Percentiles rank a stretch among this genome's conserved stretches.
phyloP scores from a whole-genome alignment of 2,329 filamentous ascomycete genomes.

The Colletotrichum limetticola region DNA sequence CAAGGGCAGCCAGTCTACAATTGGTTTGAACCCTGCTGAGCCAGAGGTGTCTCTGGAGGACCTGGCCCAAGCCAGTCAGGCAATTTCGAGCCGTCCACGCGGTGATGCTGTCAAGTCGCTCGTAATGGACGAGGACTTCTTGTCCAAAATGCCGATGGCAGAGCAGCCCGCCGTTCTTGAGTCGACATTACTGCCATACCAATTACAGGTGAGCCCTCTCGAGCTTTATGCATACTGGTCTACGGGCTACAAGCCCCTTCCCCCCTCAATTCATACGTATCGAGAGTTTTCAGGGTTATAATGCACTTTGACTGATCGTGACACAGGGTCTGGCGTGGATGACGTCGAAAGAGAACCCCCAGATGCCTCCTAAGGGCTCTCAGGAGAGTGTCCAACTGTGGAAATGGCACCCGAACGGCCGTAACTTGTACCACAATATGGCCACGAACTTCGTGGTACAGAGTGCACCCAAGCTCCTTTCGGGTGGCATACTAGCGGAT shows the following conservation, averaged over 20 bases:
- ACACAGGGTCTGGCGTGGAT: slow-evolving; percentile 83
- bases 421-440: slow-evolving; percentile 68
- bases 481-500: slow-evolving; percentile 87
- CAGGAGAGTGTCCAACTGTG: slow-evolving; percentile 79
- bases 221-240: not conserved
- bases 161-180: slow-evolving; percentile 72
- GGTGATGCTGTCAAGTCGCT: slow-evolving; percentile 75
- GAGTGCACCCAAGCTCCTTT: slow-evolving; percentile 71
- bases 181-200: slow-evolving; percentile 81
- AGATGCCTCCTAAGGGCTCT: slow-evolving; percentile 68
- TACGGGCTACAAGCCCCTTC: not conserved
- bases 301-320: not conserved
- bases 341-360: slow-evolving; percentile 77
- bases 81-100: slow-evolving; percentile 73
- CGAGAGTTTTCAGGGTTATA: not conserved
- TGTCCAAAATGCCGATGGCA: slow-evolving; percentile 79
- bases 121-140: slow-evolving; percentile 75
- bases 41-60: slow-evolving; percentile 66
- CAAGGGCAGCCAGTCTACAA: slow-evolving; percentile 50
- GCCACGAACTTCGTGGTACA: slow-evolving; percentile 75
- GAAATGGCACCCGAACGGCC: slow-evolving; percentile 63
- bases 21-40: slow-evolving; percentile 48
- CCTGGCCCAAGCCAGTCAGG: slow-evolving; percentile 73
- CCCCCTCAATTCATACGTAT: too few species aligned
- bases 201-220: slow-evolving; percentile 63